Conservation (phyloP, 2,329 filamentous ascomycete genomes). For the Cadophora luteo-olivacea region DNA sequence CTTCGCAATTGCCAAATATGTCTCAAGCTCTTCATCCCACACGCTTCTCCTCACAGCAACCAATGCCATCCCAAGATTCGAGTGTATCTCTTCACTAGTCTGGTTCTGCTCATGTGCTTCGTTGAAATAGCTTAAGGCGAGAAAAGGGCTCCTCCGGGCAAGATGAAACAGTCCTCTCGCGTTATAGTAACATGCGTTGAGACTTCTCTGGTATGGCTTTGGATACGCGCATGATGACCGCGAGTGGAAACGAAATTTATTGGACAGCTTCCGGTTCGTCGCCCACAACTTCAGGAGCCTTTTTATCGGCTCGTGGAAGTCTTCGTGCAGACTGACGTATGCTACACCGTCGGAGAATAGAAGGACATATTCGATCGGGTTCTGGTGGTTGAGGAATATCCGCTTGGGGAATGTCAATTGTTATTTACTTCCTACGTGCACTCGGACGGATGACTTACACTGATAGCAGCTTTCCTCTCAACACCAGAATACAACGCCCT, state of each 20-base stretch:
- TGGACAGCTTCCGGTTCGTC: background rate
- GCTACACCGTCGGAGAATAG: conserved; percentile 14
- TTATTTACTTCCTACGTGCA: background rate
- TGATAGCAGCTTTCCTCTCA: conserved; percentile 1
- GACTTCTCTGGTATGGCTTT: background rate
- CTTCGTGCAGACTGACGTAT: background rate
- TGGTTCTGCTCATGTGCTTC: conserved; percentile 16
- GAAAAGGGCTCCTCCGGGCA: background rate
- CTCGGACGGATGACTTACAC: background rate
- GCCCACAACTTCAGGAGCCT: conserved; percentile 7
- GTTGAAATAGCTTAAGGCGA: conserved; percentile 14
- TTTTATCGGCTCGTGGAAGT: conserved; percentile 3
- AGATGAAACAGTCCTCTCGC: conserved; percentile 13
- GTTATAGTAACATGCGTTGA: conserved; percentile 20
- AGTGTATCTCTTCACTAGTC: background rate
- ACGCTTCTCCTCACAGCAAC: background rate
- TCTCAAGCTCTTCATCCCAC: background rate
- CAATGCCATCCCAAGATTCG: background rate
- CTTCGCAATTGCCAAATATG: background rate
- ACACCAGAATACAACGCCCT: background rate
- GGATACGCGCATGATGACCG: background rate
- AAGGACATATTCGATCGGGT: conserved; percentile 16
- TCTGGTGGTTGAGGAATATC: conserved; percentile 16
- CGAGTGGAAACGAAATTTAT: background rate
- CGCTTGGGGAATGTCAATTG: background rate